Evolutionary conservation across 495 filamentous ascomycete genomes (phyloP).

Genomic region (Penicillium desertorum): DNA sequence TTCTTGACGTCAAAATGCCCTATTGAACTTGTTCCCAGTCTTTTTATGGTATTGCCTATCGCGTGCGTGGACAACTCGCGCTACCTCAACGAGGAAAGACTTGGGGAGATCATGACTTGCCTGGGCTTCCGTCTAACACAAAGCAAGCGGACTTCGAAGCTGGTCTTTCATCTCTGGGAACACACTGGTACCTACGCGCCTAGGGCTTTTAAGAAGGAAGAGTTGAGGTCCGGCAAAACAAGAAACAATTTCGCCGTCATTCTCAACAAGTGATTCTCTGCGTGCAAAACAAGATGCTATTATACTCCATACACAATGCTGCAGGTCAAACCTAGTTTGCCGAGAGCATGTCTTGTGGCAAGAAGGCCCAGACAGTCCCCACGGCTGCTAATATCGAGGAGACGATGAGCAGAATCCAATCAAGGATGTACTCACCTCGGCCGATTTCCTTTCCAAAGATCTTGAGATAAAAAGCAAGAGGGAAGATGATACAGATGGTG

Average conservation of each 20-base stretch:
- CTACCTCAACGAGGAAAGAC: conserved; percentile 74
- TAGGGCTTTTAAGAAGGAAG: conserved; percentile 61
- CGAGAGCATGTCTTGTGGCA: conserved; percentile 64
- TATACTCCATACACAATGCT: conserved; percentile 1
- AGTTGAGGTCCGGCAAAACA: conserved; percentile 66
- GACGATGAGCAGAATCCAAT: conserved; percentile 67
- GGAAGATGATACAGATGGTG: conserved; percentile 88
- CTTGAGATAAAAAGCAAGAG: conserved; percentile 86
- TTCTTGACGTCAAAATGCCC: conserved; percentile 48
- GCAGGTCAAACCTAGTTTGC: conserved; percentile 14
- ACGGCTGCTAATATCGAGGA: conserved; percentile 67
- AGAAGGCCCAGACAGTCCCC: conserved; percentile 83
- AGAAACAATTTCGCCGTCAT: conserved; percentile 91
- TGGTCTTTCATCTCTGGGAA: conserved; percentile 88
- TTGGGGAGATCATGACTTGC: conserved; percentile 70
- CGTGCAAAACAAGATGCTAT: conserved; percentile 2
- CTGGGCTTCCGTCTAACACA: conserved; percentile 68
- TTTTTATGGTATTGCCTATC: conserved; percentile 89
- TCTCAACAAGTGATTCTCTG: conserved; percentile 37
- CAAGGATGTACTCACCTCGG: conserved; percentile 60
- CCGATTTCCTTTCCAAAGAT: conserved; percentile 81
- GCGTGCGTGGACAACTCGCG: conserved; percentile 90
- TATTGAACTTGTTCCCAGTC: conserved; percentile 57
- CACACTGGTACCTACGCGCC: conserved; percentile 35
- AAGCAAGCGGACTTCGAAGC: conserved; percentile 73